Conservation (phyloP, 768 basidiomycete genomes). For the Chiua virens region DNA sequence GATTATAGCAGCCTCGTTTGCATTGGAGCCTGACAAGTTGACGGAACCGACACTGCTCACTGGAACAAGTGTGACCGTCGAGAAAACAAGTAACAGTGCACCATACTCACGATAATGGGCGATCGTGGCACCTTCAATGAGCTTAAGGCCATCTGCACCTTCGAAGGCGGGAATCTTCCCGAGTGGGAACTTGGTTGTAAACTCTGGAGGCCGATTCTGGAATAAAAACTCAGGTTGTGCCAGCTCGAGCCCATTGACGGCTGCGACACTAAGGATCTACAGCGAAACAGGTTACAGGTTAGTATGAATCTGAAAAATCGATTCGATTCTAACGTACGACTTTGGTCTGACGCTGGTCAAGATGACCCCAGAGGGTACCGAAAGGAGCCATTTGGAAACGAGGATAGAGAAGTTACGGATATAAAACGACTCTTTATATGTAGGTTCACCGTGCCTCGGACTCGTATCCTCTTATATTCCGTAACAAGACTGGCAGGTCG, state of each 20-base stretch:
- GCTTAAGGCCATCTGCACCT: constrained; percentile 14
- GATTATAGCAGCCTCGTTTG: constrained; percentile 9
- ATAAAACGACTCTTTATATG: too few relatives aligned
- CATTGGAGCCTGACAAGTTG: constrained; percentile 6
- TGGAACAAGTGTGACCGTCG: neutral
- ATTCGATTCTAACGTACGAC: constrained; percentile 11
- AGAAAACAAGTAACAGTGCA: neutral
- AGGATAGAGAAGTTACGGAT: too few relatives aligned
- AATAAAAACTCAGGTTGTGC: constrained; percentile 14
- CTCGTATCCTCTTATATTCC: too few relatives aligned
- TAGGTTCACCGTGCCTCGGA: too few relatives aligned
- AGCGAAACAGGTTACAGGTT: neutral
- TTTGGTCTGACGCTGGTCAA: constrained; percentile 23
- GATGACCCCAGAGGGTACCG: constrained; percentile 21
- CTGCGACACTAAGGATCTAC: constrained; percentile 21
- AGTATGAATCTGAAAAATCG: neutral
- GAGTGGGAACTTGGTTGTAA: constrained; percentile 15
- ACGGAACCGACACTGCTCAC: constrained; percentile 17
- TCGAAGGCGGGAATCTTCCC: constrained; percentile 26
- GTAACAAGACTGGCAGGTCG: too few relatives aligned
- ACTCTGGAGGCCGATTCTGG: constrained; percentile 11
- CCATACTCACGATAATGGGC: constrained; percentile 20
- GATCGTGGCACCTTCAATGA: constrained; percentile 20
- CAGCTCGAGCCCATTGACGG: constrained; percentile 15
- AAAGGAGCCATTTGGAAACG: constrained; percentile 9